Evolutionary conservation across 192 early-diverging fungal species (phyloP).

Genomic region (Backusella liffmaniae): DNA sequence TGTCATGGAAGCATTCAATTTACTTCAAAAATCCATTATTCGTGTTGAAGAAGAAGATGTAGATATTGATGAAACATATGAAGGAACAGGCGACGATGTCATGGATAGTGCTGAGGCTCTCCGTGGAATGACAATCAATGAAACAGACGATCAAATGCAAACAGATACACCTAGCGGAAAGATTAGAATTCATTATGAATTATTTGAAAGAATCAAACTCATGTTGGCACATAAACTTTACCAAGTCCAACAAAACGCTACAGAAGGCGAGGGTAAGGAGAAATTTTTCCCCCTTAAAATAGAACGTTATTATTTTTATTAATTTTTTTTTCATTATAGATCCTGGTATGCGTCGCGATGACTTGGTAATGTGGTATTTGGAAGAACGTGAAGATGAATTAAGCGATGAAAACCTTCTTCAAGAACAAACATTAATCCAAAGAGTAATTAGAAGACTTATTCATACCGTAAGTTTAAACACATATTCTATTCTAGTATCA

Average conservation of each 20-base stretch:
- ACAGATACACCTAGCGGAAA: constrained; percentile 28
- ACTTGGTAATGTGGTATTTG: constrained; percentile 74
- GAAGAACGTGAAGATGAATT: constrained; percentile 62
- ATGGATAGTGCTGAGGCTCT: constrained; percentile 34
- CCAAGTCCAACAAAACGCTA: constrained; percentile 28
- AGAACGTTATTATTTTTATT: neutral
- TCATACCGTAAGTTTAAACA: constrained; percentile 49
- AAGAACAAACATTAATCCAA: constrained; percentile 56
- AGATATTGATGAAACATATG: constrained; percentile 55
- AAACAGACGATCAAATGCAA: constrained; percentile 30
- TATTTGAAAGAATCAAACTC: constrained; percentile 51
- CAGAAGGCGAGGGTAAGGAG: constrained; percentile 8
- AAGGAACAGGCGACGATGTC: constrained; percentile 26
- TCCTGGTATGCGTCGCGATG: constrained; percentile 50
- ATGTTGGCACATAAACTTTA: constrained; percentile 51
- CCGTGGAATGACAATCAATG: constrained; percentile 18
- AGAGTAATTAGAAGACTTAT: constrained; percentile 68
- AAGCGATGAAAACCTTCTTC: constrained; percentile 59
- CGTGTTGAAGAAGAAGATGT: constrained; percentile 78
- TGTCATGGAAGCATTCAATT: constrained; percentile 81
- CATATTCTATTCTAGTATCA: neutral
- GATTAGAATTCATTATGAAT: constrained; percentile 61
- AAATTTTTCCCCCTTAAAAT: neutral
- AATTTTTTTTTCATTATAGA: neutral
- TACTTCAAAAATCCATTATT: constrained; percentile 89